These are phyloP conservation scores for Gloeopeniophorella convolvens DNA, from an alignment of 768 basidiomycete genomes.

Conservation along the genomic window DNA sequence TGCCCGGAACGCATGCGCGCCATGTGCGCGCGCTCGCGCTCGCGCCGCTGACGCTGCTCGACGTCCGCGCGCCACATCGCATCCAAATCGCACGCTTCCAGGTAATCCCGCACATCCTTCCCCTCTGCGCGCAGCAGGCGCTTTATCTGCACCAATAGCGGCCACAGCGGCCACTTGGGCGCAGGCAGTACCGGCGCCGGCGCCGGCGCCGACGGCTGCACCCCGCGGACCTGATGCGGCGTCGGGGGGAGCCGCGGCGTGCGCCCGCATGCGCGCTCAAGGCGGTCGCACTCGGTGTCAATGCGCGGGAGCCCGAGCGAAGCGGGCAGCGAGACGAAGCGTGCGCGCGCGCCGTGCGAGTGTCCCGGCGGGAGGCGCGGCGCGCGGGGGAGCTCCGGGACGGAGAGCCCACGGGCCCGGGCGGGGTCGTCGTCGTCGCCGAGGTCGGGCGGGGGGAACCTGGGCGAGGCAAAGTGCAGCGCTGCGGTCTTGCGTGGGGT, in stretches of 20 bases:
- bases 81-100: conserved; percentile 12
- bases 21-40: conserved; percentile 7
- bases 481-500: neutral
- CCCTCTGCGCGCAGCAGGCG: conserved; percentile 10
- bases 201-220: conserved; percentile 1
- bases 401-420: too few relatives aligned
- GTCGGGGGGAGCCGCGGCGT: conserved; percentile 5
- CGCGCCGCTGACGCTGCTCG: conserved; percentile 15
- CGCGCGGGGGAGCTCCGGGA: too few relatives aligned
- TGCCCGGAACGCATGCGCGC: conserved; percentile 10
- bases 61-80: conserved; percentile 10
- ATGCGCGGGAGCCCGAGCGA: neutral
- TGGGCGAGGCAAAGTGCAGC: too few relatives aligned
- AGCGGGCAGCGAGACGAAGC: conserved; percentile 11
- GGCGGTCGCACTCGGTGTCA: conserved; percentile 13
- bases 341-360: conserved; percentile 10
- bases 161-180: conserved; percentile 17
- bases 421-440: neutral
- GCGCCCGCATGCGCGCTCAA: conserved; percentile 16
- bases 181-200: conserved; percentile 1
- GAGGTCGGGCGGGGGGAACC: neutral
- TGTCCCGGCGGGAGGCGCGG: too few relatives aligned
- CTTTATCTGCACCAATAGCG: conserved; percentile 15
- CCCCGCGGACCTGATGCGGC: conserved; percentile 10
- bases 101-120: conserved; percentile 14